Conservation (phyloP, 108 stramenopile genomes). For the Aurantiochytrium sp. region DNA sequence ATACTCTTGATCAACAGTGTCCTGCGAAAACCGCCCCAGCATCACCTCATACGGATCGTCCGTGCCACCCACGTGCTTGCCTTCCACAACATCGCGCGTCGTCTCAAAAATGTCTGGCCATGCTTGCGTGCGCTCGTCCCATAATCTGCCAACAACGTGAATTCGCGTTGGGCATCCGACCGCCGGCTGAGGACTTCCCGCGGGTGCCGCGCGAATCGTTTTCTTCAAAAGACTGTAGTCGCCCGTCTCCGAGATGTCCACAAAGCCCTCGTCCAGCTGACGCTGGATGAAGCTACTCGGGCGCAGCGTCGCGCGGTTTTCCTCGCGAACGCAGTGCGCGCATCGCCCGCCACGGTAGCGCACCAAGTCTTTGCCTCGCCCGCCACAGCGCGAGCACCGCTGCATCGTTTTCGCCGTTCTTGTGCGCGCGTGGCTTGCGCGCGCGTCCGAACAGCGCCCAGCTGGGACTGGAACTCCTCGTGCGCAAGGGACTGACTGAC, state of each 20-base stretch:
- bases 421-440: no score
- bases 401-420: neutral
- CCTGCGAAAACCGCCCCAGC: neutral
- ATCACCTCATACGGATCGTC: neutral
- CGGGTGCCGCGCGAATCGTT: neutral
- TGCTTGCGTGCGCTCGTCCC: neutral
- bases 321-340: neutral
- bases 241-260: neutral
- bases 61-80: neutral
- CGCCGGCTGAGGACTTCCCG: neutral
- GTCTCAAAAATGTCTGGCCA: neutral
- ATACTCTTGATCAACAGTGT: neutral
- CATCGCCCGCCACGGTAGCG: neutral
- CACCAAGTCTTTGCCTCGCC: neutral
- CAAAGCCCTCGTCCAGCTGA: conserved; percentile 1
- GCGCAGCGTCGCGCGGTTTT: neutral
- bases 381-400: neutral
- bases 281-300: neutral
- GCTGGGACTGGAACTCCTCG: no score
- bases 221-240: neutral
- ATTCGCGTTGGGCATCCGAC: neutral
- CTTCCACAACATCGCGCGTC: neutral
- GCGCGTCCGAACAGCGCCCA: no score
- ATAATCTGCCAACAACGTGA: neutral
- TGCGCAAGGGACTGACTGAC: no score